Evolutionary conservation across 495 filamentous ascomycete genomes (phyloP).

Genomic region (Tetracladium setigerum): DNA sequence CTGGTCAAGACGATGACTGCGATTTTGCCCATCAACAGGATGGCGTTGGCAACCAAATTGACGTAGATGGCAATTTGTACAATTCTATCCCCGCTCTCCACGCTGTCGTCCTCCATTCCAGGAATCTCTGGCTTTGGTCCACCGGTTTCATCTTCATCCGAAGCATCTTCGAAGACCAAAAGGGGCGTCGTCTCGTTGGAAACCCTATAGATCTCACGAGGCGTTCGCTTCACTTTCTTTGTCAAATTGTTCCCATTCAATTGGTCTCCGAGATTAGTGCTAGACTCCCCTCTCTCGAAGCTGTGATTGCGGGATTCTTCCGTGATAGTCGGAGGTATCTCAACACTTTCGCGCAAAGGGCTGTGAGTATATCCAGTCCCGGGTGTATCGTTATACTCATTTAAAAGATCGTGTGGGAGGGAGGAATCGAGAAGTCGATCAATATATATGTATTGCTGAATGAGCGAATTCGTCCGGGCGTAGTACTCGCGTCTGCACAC

Average conservation of each 20-base stretch:
- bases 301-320: constrained; percentile 30
- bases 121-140: constrained; percentile 39
- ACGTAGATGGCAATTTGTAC: constrained; percentile 77
- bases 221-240: constrained; percentile 64
- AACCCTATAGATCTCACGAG: constrained; percentile 72
- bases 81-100: constrained; percentile 57
- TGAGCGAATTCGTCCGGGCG: constrained; percentile 70
- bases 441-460: constrained; percentile 86
- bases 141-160: constrained; percentile 20
- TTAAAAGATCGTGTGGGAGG: constrained; percentile 74
- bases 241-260: constrained; percentile 8
- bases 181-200: constrained; percentile 63
- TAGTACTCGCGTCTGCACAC: constrained; percentile 62
- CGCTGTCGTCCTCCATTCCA: constrained; percentile 46
- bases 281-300: neutral
- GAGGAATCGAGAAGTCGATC: constrained; percentile 87
- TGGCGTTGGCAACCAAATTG: constrained; percentile 76
- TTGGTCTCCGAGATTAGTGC: neutral
- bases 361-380: constrained; percentile 20
- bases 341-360: constrained; percentile 28
- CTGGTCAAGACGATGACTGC: constrained; percentile 69
- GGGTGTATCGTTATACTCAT: constrained; percentile 65
- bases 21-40: constrained; percentile 74
- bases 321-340: constrained; percentile 49
- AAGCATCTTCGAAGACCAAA: constrained; percentile 21